A percentile compares a stretch with the other conserved stretches of the same genome.
Evolutionary conservation across 2,329 filamentous ascomycete species (phyloP).

Genomic region (Monosporascus sp.): DNA sequence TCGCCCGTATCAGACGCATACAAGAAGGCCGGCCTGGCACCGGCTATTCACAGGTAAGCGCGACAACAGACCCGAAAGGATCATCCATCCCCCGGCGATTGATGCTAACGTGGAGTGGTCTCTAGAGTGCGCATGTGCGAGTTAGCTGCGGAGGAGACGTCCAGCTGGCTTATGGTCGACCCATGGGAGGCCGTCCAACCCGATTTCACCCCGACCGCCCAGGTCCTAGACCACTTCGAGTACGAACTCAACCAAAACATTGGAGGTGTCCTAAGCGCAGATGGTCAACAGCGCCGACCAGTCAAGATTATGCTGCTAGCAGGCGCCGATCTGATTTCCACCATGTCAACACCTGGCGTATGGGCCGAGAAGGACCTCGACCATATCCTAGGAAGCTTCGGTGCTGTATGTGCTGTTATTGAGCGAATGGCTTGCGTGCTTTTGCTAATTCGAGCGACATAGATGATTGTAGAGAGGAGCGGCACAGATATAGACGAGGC

Average conservation of each 20-base stretch:
- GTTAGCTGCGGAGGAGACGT: conserved; percentile 69
- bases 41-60: conserved; percentile 59
- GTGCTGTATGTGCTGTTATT: conserved; percentile 44
- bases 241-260: conserved; percentile 78
- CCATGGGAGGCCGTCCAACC: conserved; percentile 83
- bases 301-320: conserved; percentile 77
- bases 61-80: neutral
- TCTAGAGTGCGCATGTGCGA: conserved; percentile 75
- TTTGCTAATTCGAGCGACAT: neutral
- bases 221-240: conserved; percentile 86
- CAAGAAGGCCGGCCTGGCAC: conserved; percentile 75
- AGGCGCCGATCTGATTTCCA: conserved; percentile 70
- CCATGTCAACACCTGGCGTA: conserved; percentile 66
- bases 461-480: conserved; percentile 74
- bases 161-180: conserved; percentile 80
- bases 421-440: neutral
- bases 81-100: neutral
- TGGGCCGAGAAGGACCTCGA: conserved; percentile 84
- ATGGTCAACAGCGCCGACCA: conserved; percentile 58
- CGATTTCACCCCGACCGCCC: conserved; percentile 81
- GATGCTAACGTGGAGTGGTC: conserved; percentile 10
- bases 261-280: conserved; percentile 64
- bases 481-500: conserved; percentile 88
- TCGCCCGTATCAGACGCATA: conserved; percentile 65
- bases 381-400: conserved; percentile 79